phyloP scores from a whole-genome alignment of 805 yeast genomes.

The Suhomyces emberorum region DNA sequence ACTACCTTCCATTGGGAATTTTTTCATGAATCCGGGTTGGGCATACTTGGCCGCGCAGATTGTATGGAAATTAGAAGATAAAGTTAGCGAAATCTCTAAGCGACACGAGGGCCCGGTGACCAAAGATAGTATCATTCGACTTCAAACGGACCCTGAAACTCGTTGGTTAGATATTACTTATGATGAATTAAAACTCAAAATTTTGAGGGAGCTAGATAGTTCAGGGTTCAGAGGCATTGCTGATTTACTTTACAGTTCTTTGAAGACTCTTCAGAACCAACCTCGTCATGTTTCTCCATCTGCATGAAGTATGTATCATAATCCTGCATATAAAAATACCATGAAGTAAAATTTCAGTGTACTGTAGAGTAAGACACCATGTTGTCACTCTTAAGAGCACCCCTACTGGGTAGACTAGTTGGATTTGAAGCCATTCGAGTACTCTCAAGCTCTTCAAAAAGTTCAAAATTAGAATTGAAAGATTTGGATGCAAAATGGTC shows the following conservation, averaged over 20 bases:
- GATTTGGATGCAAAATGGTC: constrained; percentile 54
- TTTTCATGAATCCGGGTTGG: constrained; percentile 53
- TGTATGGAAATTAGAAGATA: constrained; percentile 47
- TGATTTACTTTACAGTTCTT: constrained; percentile 49
- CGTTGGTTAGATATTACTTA: constrained; percentile 40
- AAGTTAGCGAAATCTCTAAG: constrained; percentile 21
- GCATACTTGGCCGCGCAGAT: constrained; percentile 41
- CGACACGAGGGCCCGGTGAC: constrained; percentile 55
- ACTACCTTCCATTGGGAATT: constrained; percentile 32
- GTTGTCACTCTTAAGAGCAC: too few species aligned
- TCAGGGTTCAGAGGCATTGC: constrained; percentile 49
- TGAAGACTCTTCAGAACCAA: constrained; percentile 46
- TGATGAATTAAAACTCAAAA: constrained; percentile 44
- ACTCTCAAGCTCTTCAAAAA: too few species aligned
- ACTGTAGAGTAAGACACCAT: too few species aligned
- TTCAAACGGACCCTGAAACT: constrained; percentile 25
- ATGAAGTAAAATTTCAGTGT: too few species aligned
- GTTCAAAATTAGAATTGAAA: constrained; percentile 13
- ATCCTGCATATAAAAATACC: too few species aligned
- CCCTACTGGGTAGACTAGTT: too few species aligned
- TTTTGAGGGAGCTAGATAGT: constrained; percentile 41
- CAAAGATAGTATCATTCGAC: constrained; percentile 34
- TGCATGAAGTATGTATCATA: too few species aligned
- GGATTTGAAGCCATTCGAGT: too few species aligned
- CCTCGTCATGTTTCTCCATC: too few species aligned